phyloP scores from a whole-genome alignment of 2,329 filamentous ascomycete species.

The Ophiocordyceps unilateralis region DNA sequence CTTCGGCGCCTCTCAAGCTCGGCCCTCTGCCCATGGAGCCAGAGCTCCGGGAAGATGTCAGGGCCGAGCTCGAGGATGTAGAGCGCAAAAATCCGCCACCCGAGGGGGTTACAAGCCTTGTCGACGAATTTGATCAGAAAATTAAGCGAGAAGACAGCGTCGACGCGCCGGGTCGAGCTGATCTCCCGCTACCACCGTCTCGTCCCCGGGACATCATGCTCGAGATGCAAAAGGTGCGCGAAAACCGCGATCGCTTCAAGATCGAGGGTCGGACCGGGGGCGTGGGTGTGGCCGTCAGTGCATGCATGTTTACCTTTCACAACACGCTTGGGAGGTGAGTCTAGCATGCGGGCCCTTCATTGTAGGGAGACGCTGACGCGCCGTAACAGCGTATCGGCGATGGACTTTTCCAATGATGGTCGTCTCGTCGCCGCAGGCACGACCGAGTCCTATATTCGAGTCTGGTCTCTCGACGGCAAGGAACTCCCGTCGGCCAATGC shows the following conservation, averaged over 20 bases:
- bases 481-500: constrained; percentile 52
- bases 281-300: constrained; percentile 65
- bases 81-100: constrained; percentile 60
- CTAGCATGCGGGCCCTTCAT: background rate
- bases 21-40: constrained; percentile 71
- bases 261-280: constrained; percentile 75
- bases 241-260: constrained; percentile 80
- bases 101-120: constrained; percentile 52
- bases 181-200: constrained; percentile 75
- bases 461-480: constrained; percentile 82
- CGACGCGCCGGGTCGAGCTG: constrained; percentile 61
- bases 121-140: constrained; percentile 77
- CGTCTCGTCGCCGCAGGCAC: constrained; percentile 77
- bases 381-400: constrained; percentile 45
- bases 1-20: constrained; percentile 46
- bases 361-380: background rate
- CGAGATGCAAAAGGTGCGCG: constrained; percentile 85
- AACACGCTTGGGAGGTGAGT: constrained; percentile 79
- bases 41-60: constrained; percentile 69
- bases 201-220: constrained; percentile 80
- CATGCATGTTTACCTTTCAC: constrained; percentile 97
- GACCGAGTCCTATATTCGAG: constrained; percentile 83
- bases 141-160: constrained; percentile 80
- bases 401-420: constrained; percentile 89
- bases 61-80: constrained; percentile 72